Evolutionary conservation across 768 basidiomycete genomes (phyloP), one percentile per base, ranked within the genome.

Genomic region (Gymnopilus junonius): DNA sequence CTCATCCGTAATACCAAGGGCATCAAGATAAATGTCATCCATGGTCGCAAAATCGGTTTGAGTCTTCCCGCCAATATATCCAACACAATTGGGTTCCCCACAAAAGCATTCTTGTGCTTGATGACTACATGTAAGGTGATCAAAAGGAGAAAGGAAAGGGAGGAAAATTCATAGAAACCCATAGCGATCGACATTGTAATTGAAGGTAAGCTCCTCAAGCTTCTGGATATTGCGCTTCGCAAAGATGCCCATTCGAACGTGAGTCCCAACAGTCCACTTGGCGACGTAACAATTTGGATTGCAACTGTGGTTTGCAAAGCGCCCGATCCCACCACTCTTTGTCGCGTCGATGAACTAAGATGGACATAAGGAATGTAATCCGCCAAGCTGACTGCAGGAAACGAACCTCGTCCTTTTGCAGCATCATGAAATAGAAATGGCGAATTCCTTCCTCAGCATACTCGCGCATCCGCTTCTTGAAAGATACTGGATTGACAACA

Each of bases 351-450:
- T 95, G 76, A 93, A 99, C 95, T 95, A 29, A 12, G 7, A 40
- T 35, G 48, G 37, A 46, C 37, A 32, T 35, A 37, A 25, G 46
- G 8, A 43, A 10, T 55, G 15, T 48, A 46, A 48, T 55, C 11
- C 27, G 17, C 21, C 29, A 11, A 42, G 39, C 27, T 8, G 39
- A 8, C 43, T 17, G 39, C 37, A 23, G 50, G 17, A 1, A 31
- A 76, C 87, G 59, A 67, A 95, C 96, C 85, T 99, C 95, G 68
- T 97, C 95, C 73, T 93, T 95, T 78, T 99, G 97, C 61, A 99
- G 77, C 92, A 97, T 96, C 97, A 99, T 99, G 74, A 99, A 99
- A 79, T 99, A 99, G 70, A 99, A 99, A 75, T 99, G 97, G 56
- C 86, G 83, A 66, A 98, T 95, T 17, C 97, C 97, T 73, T 97